phyloP scores from a whole-genome alignment of 75 land plant genomes.

The Adiantum capillusveneris region DNA sequence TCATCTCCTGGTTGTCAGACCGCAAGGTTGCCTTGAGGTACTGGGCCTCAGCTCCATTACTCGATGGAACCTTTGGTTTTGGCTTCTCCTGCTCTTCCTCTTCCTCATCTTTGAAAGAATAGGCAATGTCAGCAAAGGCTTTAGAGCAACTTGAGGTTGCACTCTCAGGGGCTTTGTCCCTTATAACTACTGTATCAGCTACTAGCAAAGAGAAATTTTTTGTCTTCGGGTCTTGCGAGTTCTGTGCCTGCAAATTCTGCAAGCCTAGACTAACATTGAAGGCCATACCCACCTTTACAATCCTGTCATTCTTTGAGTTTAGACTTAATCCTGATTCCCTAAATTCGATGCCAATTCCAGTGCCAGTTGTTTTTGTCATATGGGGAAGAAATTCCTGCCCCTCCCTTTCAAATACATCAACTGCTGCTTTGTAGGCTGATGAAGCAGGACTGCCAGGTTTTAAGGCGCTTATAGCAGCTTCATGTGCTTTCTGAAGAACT shows the following conservation, averaged over 20 bases:
- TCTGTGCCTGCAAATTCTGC: conserved; percentile 24
- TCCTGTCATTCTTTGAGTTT: conserved; percentile 41
- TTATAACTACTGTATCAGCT: conserved; percentile 40
- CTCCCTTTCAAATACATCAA: conserved; percentile 20
- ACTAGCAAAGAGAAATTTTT: conserved; percentile 34
- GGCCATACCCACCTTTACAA: conserved; percentile 35
- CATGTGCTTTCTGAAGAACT: conserved; percentile 48
- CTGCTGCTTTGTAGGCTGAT: conserved; percentile 36
- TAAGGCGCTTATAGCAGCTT: conserved; percentile 39
- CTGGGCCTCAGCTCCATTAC: conserved; percentile 7
- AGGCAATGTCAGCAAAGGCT: conserved; percentile 28
- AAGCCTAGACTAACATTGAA: conserved; percentile 41
- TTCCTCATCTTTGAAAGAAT: conserved; percentile 36
- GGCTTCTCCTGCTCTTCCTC: conserved; percentile 31
- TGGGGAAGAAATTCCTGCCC: conserved; percentile 34
- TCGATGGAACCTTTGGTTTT: conserved; percentile 8
- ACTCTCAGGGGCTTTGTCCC: conserved; percentile 35
- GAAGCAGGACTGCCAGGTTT: conserved; percentile 33
- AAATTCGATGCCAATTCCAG: conserved; percentile 52
- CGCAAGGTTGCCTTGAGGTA: conserved; percentile 25
- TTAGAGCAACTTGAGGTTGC: conserved; percentile 31
- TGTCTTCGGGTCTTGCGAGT: conserved; percentile 32
- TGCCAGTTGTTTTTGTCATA: conserved; percentile 40
- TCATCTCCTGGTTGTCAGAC: conserved; percentile 39
- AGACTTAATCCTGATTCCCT: conserved; percentile 40